phyloP scores from a whole-genome alignment of 192 early-diverging fungal genomes.

The Coemansia sp. region DNA sequence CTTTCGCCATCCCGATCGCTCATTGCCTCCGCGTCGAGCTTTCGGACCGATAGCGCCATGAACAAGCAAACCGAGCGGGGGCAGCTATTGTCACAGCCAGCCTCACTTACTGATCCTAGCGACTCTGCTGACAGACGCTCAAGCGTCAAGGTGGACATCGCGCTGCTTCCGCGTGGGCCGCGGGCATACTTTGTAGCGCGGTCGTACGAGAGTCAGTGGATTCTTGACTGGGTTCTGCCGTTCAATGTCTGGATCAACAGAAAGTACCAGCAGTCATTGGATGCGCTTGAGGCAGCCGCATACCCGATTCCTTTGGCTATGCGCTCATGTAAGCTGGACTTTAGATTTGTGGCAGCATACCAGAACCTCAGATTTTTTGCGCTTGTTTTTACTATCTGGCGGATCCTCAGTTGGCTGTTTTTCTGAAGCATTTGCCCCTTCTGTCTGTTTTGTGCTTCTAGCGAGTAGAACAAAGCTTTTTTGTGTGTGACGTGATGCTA shows the following conservation, averaged over 20 bases:
- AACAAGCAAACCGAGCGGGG: neutral
- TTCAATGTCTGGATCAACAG: conserved; percentile 30
- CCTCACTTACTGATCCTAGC: neutral
- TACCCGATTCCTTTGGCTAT: conserved; percentile 18
- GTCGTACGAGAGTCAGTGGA: conserved; percentile 54
- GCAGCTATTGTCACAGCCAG: neutral
- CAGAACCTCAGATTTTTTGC: conserved; percentile 37
- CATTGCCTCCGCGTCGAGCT: neutral
- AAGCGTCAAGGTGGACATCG: neutral
- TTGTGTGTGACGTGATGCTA: neutral
- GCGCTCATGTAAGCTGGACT: conserved; percentile 34
- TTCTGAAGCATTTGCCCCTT: neutral
- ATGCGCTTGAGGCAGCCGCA: conserved; percentile 3
- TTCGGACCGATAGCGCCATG: neutral
- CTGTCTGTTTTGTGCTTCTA: neutral
- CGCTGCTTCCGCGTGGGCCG: conserved; percentile 37
- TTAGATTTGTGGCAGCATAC: conserved; percentile 42
- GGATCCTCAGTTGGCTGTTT: conserved; percentile 20
- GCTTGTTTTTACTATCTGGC: conserved; percentile 16
- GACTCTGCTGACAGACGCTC: neutral
- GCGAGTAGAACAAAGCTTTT: neutral
- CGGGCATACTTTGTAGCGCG: conserved; percentile 35
- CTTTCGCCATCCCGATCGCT: conserved; percentile 15
- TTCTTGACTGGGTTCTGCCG: conserved; percentile 23
- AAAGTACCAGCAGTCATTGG: conserved; percentile 29